Base-by-base conservation (phyloP, 345 rosid species). In the Carallia pectinifolia region DNA sequence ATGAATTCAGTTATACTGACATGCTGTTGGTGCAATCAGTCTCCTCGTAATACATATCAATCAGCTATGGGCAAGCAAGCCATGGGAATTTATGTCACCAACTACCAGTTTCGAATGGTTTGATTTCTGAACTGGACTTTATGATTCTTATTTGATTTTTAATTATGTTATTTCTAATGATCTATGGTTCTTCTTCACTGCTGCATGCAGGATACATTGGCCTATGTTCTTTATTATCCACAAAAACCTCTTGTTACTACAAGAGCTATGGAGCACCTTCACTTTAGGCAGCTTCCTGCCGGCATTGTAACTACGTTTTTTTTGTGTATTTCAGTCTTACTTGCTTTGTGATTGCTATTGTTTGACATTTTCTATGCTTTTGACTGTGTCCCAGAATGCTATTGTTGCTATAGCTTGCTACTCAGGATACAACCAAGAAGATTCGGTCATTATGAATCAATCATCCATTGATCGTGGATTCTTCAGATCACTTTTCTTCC, bases 51-150 rank as follows among this genome's bases (percentile, higher is more conserved):
- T 76, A 95, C 97, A 1, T 95, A 95, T 77, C 99, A 95, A 79
- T 95, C 99, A 54, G 97, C 99, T 38, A 95, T 95, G 97, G 99
- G 99, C 55, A 95, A 95, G 85, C 99, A 95, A 88, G 97, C 99
- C 53, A 92, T 95, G 97, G 99, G 99, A 72, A 90, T 95, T 53
- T 95, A 95, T 66, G 99, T 95, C 70, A 95, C 99, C 37, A 95
- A 95, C 78, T 95, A 89, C 85, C 99, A 95, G 67, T 95, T 95
- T 56, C 92, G 97, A 56, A 95, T 95, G 97, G 97, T 95, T 74
- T 65, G 75, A 39, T 40, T 65, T 68, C 61, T 33, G 15, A 62
- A 27, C 31, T 29, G 29, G 15, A 56, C 71, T 62, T 6, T 56
- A 2, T 59, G 4, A 66, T 53, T 62, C 53, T n/a, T 17, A 9